Base-by-base conservation (phyloP, 805 yeast genomes). In the Ogataea angusta region DNA sequence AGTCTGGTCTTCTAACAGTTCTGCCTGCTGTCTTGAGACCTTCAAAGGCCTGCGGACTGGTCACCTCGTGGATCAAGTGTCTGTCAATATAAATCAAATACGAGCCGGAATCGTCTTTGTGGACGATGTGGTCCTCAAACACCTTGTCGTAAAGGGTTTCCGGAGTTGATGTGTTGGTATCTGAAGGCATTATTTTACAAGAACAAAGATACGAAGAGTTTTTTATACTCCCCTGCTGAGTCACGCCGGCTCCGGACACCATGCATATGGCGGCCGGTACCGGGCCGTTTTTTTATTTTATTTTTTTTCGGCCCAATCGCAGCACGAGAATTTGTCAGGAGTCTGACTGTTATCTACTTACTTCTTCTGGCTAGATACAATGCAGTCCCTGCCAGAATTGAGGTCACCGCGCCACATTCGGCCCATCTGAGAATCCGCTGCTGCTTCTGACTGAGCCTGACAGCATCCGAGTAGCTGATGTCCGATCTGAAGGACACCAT, bases 21-120 rank as follows among this genome's bases (percentile, higher is more conserved):
- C 99, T 82, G 34, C 84, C 86, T 12, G 97, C 96, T 57, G 80
- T 84, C 49, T 73, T 76, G 56, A 93, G 76, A 36, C 99, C 99
- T 69, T 93, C 99, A 60, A 93, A 93, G 9, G 99, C 99, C 68
- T 93, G 99, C 25, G 99, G 99, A 21, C 98, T 91, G 2, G 99
- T 93, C 38, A 93, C 99, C 69, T 93, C 99, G 66, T 93, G 99
- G 36, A 93, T 96, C 53, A 93, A 73, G 66, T 93, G 99, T 68
- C 99, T 86, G 68, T 93, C 99, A 45, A 93, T 91, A 67, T 87
- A 93, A 46, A 93, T 67, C 48, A 93, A 73, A 60, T 76, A 83
- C 15, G 96, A 89, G 19, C 95, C 95, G 25, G 87, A 78, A 39
- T 86, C 91, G 54, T 88, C 95, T 59, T 79, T 73, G 68, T 89